Base-by-base conservation (phyloP, 768 basidiomycete species). In the Austroboletus festivus region DNA sequence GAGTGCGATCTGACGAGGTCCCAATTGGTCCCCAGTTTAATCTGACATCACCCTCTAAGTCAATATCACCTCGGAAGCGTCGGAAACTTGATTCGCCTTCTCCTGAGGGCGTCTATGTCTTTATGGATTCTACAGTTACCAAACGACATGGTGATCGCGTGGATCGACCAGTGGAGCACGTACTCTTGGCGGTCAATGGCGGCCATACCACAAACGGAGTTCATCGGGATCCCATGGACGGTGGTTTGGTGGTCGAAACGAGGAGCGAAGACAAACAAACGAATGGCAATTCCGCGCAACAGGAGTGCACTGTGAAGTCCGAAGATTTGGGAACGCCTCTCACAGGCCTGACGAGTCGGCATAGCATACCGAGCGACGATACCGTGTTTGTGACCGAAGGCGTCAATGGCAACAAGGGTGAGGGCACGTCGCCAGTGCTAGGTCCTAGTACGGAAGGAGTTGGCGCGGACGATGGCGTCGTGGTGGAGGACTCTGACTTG, bases 281-380 rank as follows among this genome's bases (percentile, higher is more conserved):
- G 38, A 41, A 28, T 43, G 13, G 42, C 12, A 47, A 31, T 28
- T 28, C 38, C 5, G 28, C 37, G 11, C 53, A 39, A 47, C 53
- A 39, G 8, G 58, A 56, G 28, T 53, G 46, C 48, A n/a, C 48
- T 19, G 68, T 74, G 37, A 78, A 78, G 59, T 73, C 73, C n/a
- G 82, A 83, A 59, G 80, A 80, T 48, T 53, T 68, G 46, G 77
- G 70, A 24, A 82, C 80, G 24, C 78, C 80, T 1, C 61, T 75
- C 38, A 80, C 76, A 6, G 73, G 65, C 19, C 55, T 68, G 47
- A 73, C 77, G 42, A 78, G 77, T 54, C 71, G 71, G 50, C 78
- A 77, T 57, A 83, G 82, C 53, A 69, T 73, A 48, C 77, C 78
- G 24, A 82, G 77, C 57, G 84, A 84, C 51, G 79, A 78, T 45